Base-by-base conservation (phyloP, 179 eudicot genomes). In the Monotropa hypopitys region DNA sequence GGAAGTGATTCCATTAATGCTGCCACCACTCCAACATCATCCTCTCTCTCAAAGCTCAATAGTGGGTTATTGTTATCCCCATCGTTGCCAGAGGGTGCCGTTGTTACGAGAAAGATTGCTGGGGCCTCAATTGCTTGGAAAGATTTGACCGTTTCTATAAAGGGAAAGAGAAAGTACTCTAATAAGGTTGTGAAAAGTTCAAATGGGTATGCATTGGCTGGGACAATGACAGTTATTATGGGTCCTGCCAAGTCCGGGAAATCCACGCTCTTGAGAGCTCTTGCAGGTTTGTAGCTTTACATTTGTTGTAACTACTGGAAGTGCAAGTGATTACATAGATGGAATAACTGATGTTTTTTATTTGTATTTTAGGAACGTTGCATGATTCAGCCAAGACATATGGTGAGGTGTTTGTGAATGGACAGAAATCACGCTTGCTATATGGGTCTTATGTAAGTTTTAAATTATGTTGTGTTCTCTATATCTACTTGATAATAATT, bases 221-320 rank as follows among this genome's bases (percentile, higher is more conserved):
- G 98, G 30, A 93, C 93, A 23, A 90, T 96, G 89, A 96, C 98
- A 0, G 99, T 93, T 47, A 96, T 96, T 74, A 96, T 96, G 99
- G 99, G 99, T 70, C 99, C 98, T 46, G 96, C 96, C 75, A 96
- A 90, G 86, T 96, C 99, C 0, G 98, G 99, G 76, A 96, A 96
- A 88, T 93, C 99, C 33, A 93, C 98, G 11, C 83, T 96, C 75
- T 88, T 96, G 43, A 84, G 92, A 81, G 93, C 99, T 84, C 97
- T 96, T 81, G 94, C 98, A 90, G 99, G 99, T 96, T 74, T 72
- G 80, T 57, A 66, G 30, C 38, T 49, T 77, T 57, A 5, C 42
- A 42, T 70, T 82, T 73, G 47, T 85, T 78, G 61, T 7, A 20
- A 47, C 12, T 26, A 26, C n/a, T n/a, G 67, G 69, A 77, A n/a